Percentiles rank a stretch among this genome's conserved stretches.
Conservation (phyloP, 2,329 filamentous ascomycete genomes). For the Colletotrichum euphorbiae region DNA sequence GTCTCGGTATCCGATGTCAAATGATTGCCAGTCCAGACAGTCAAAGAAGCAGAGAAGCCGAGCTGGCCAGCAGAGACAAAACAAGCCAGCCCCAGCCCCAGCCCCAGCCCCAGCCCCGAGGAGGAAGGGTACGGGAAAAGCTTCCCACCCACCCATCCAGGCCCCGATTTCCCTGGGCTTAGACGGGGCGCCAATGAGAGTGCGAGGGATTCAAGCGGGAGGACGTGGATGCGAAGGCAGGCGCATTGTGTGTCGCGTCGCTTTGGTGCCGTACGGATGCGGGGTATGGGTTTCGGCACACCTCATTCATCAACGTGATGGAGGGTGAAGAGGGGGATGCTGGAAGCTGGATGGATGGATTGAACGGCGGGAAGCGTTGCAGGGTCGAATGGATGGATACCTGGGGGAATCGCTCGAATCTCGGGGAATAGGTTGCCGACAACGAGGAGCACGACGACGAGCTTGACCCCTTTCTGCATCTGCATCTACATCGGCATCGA, state of each 20-base stretch:
- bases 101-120: slow-evolving; percentile 5
- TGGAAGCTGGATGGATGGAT: slow-evolving; percentile 19
- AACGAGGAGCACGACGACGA: not conserved
- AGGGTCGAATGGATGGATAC: slow-evolving; percentile 27
- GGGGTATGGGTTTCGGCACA: slow-evolving; percentile 38
- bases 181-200: slow-evolving; percentile 25
- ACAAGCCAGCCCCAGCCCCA: slow-evolving; percentile 15
- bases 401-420: slow-evolving; percentile 36
- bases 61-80: slow-evolving; percentile 1
- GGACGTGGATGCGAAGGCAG: slow-evolving; percentile 31
- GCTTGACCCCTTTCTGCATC: not conserved
- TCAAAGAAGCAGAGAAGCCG: slow-evolving; percentile 14
- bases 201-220: slow-evolving; percentile 7
- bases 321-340: slow-evolving; percentile 12
- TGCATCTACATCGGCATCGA: not conserved
- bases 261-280: slow-evolving; percentile 37
- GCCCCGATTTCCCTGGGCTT: slow-evolving; percentile 28
- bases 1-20: slow-evolving; percentile 14
- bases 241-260: slow-evolving; percentile 37
- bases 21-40: slow-evolving; percentile 13
- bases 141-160: slow-evolving; percentile 37
- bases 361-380: slow-evolving; percentile 2
- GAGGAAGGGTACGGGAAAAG: slow-evolving; percentile 27
- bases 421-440: slow-evolving; percentile 16
- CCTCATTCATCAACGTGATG: slow-evolving; percentile 35